Percentiles rank a stretch among this genome's conserved stretches.
Conservation (phyloP, 2,329 filamentous ascomycete species). For the Dichotomopilus funicola region DNA sequence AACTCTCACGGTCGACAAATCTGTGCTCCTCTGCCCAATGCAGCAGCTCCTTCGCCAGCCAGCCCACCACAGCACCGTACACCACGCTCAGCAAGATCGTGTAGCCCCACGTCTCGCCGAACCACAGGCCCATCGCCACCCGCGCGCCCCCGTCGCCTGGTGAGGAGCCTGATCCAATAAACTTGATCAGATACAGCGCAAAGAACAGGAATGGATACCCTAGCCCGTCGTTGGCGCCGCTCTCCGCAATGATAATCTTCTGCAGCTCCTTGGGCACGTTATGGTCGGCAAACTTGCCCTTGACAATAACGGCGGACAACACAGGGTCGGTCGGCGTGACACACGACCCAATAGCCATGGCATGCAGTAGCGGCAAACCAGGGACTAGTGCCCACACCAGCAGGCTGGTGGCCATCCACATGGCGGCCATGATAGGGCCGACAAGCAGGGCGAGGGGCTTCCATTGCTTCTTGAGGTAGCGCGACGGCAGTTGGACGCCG, state of each 20-base stretch:
- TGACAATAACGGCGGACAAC: slow-evolving; percentile 82
- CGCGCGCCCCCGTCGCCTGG: slow-evolving; percentile 52
- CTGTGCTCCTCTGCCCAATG: slow-evolving; percentile 77
- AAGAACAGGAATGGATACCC: slow-evolving; percentile 87
- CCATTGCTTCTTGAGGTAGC: slow-evolving; percentile 75
- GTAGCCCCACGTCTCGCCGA: slow-evolving; percentile 79
- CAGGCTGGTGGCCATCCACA: slow-evolving; percentile 81
- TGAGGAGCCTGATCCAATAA: slow-evolving; percentile 51
- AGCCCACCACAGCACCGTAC: slow-evolving; percentile 73
- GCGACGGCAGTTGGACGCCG: slow-evolving; percentile 78
- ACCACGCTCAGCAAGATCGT: slow-evolving; percentile 70
- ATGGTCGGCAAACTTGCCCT: slow-evolving; percentile 87
- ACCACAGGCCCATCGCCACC: slow-evolving; percentile 72
- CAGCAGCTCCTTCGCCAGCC: slow-evolving; percentile 72
- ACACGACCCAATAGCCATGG: slow-evolving; percentile 73
- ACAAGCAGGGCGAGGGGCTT: slow-evolving; percentile 66
- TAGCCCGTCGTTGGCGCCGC: slow-evolving; percentile 81
- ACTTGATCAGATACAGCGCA: slow-evolving; percentile 76
- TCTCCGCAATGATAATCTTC: slow-evolving; percentile 74
- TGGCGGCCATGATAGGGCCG: slow-evolving; percentile 74
- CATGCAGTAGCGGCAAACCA: slow-evolving; percentile 65
- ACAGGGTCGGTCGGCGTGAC: slow-evolving; percentile 91
- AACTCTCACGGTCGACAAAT: slow-evolving; percentile 81
- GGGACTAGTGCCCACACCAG: slow-evolving; percentile 73
- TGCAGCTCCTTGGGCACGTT: slow-evolving; percentile 79